Conservation (phyloP, 2,329 filamentous ascomycete species). For the Diaporthe citriasiana region DNA sequence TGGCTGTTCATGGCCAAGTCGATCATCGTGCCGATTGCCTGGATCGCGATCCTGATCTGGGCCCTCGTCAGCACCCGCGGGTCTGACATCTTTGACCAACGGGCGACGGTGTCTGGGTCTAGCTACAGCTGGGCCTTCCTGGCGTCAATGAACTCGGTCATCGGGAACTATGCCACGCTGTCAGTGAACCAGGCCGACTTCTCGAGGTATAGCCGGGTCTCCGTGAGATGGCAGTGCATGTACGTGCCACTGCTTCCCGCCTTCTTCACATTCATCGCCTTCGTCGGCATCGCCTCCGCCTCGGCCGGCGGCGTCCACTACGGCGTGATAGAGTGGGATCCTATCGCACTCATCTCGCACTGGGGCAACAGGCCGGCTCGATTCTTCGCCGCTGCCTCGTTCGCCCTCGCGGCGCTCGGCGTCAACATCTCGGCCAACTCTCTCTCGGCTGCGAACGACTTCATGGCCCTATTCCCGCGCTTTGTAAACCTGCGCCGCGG, state of each 20-base stretch:
- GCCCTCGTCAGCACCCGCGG: slow-evolving; percentile 44
- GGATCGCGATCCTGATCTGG: slow-evolving; percentile 46
- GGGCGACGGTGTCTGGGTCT: slow-evolving; percentile 42
- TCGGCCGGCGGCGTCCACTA: slow-evolving; percentile 56
- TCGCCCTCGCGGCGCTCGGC: slow-evolving; percentile 61
- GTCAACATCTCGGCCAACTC: slow-evolving; percentile 67
- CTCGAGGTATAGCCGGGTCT: slow-evolving; percentile 37
- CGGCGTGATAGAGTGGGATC: slow-evolving; percentile 60
- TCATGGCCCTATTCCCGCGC: slow-evolving; percentile 65
- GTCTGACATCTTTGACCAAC: slow-evolving; percentile 44
- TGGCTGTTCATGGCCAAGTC: slow-evolving; percentile 47
- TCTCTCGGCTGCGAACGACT: slow-evolving; percentile 65
- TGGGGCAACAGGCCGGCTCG: slow-evolving; percentile 37
- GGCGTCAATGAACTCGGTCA: slow-evolving; percentile 46
- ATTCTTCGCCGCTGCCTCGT: slow-evolving; percentile 37
- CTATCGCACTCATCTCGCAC: slow-evolving; percentile 58
- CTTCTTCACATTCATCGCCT: slow-evolving; percentile 57
- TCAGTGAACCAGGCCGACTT: slow-evolving; percentile 43
- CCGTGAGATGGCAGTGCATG: slow-evolving; percentile 36
- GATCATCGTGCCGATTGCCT: slow-evolving; percentile 43
- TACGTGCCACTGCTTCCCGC: slow-evolving; percentile 52
- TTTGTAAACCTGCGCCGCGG: slow-evolving; percentile 67
- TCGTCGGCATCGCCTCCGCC: slow-evolving; percentile 60
- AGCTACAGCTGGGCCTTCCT: slow-evolving; percentile 45
- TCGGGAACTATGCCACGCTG: slow-evolving; percentile 41